These are phyloP conservation scores for Nepenthes gracilis DNA, from an alignment of 148 eudicot species.

Conservation along the genomic window DNA sequence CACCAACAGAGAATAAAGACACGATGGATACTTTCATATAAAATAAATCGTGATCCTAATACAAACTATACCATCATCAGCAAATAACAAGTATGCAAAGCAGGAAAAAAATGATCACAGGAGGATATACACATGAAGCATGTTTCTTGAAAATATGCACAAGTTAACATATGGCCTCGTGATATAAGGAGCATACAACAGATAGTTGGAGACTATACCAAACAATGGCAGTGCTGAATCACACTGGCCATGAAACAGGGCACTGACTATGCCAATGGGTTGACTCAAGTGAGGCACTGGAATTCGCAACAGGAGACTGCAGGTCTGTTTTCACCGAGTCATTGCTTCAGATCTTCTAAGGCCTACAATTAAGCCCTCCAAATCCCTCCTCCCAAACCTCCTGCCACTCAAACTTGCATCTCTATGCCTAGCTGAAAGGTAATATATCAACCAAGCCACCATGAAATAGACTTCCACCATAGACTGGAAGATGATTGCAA, in stretches of 20 bases:
- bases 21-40: neutral
- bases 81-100: neutral
- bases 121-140: conserved; percentile 15
- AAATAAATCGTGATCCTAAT: neutral
- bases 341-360: conserved; percentile 22
- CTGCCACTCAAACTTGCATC: conserved; percentile 61
- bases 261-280: conserved; percentile 14
- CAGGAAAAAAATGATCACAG: neutral
- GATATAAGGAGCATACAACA: conserved; percentile 25
- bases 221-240: conserved; percentile 20
- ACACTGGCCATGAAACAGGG: conserved; percentile 14
- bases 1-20: neutral
- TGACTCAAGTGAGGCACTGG: conserved; percentile 15
- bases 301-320: conserved; percentile 3
- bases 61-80: neutral
- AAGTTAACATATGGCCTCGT: conserved; percentile 19
- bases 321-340: conserved; percentile 14
- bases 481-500: conserved; percentile 48
- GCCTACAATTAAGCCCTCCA: conserved; percentile 58
- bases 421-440: conserved; percentile 56
- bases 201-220: conserved; percentile 16
- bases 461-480: conserved; percentile 74
- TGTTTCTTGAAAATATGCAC: conserved; percentile 22
- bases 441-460: conserved; percentile 77
- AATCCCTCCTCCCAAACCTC: conserved; percentile 71